These are phyloP conservation scores for Sarocladiaceae sp. DNA, from an alignment of 2,329 filamentous ascomycete genomes.

Conservation along the genomic window DNA sequence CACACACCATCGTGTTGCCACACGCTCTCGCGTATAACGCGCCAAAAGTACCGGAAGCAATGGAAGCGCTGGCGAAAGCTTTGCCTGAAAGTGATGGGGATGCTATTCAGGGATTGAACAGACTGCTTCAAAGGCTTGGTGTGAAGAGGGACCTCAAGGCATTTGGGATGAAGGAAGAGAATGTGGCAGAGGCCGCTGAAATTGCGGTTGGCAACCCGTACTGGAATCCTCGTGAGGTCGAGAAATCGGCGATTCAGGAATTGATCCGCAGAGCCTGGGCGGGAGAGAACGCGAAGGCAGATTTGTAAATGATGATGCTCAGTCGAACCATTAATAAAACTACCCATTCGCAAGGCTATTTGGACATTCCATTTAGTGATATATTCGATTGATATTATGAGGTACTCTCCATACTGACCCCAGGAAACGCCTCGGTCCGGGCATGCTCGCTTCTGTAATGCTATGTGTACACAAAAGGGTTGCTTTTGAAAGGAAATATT, in stretches of 20 bases:
- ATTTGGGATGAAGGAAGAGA: slow-evolving; percentile 55
- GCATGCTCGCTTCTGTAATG: too few species aligned
- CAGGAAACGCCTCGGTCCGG: too few species aligned
- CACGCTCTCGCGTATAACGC: slow-evolving; percentile 62
- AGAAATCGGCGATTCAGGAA: slow-evolving; percentile 48
- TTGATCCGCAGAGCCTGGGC: slow-evolving; percentile 57
- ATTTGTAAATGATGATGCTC: slow-evolving; percentile 15
- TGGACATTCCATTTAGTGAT: too few species aligned
- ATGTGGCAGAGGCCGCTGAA: slow-evolving; percentile 56
- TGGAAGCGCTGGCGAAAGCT: slow-evolving; percentile 47
- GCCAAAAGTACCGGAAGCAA: slow-evolving; percentile 45
- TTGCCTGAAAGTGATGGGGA: slow-evolving; percentile 55
- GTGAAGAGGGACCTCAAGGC: slow-evolving; percentile 50
- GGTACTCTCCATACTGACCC: too few species aligned
- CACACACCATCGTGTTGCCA: slow-evolving; percentile 59
- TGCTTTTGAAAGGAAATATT: too few species aligned
- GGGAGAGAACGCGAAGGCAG: slow-evolving; percentile 45
- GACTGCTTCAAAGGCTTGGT: slow-evolving; percentile 46
- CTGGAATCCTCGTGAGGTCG: slow-evolving; percentile 53
- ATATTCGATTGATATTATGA: too few species aligned
- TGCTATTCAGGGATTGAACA: slow-evolving; percentile 53
- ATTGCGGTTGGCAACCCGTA: slow-evolving; percentile 56
- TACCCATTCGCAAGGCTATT: too few species aligned
- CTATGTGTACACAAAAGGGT: too few species aligned
- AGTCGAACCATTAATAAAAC: neutral